Evolutionary conservation across 2,329 filamentous ascomycete species (phyloP).

Genomic region (Colletotrichum sp.): DNA sequence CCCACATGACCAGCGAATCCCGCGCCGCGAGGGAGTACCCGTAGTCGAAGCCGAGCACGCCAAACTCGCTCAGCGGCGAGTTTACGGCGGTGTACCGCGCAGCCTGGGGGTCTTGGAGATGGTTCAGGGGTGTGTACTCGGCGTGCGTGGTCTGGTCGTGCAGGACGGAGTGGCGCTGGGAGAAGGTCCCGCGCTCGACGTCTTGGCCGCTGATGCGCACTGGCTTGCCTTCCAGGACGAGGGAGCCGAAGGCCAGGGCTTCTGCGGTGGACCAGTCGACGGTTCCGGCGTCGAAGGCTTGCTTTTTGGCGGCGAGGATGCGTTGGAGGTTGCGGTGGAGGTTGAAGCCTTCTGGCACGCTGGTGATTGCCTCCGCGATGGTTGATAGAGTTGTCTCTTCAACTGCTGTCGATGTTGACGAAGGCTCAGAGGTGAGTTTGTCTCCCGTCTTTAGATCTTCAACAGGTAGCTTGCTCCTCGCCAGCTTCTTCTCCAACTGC

Average conservation of each 20-base stretch:
- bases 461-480: constrained; percentile 92
- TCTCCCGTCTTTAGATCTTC: constrained; percentile 62
- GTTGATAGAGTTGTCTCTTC: constrained; percentile 74
- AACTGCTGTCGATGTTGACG: constrained; percentile 73
- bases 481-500: constrained; percentile 97
- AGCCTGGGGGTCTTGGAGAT: constrained; percentile 81
- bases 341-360: constrained; percentile 81
- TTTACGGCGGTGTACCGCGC: constrained; percentile 95
- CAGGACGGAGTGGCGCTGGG: constrained; percentile 93
- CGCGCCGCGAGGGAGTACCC: constrained; percentile 96
- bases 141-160: constrained; percentile 95
- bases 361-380: constrained; percentile 81
- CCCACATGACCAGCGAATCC: constrained; percentile 98
- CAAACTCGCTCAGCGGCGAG: constrained; percentile 78
- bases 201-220: constrained; percentile 98
- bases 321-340: constrained; percentile 96
- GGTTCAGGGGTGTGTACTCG: constrained; percentile 89
- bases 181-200: constrained; percentile 99
- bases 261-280: constrained; percentile 99
- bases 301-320: constrained; percentile 86
- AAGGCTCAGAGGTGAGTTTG: constrained; percentile 57
- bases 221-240: constrained; percentile 92
- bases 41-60: constrained; percentile 93
- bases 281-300: constrained; percentile 87
- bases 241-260: constrained; percentile 89